phyloP scores from a whole-genome alignment of 2,329 filamentous ascomycete genomes.

The Cladosporium velox region DNA sequence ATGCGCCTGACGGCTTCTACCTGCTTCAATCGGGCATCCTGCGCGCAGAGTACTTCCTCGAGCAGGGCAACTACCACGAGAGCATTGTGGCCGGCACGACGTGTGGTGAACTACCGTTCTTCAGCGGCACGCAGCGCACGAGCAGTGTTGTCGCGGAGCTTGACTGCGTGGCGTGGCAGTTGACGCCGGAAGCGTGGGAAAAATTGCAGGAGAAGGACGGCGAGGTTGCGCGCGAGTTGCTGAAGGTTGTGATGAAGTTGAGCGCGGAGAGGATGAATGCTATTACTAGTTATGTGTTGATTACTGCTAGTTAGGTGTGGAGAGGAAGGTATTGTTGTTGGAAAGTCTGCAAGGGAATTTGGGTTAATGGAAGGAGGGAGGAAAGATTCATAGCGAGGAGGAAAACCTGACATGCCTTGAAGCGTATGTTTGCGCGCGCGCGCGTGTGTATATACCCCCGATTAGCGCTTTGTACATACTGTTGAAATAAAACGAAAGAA shows the following conservation, averaged over 20 bases:
- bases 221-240: slow-evolving; percentile 78
- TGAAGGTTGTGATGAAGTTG: slow-evolving; percentile 86
- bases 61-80: slow-evolving; percentile 86
- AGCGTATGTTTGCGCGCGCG: not conserved
- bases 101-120: slow-evolving; percentile 94
- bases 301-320: slow-evolving; percentile 40
- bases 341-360: not conserved
- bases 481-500: not conserved
- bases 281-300: slow-evolving; percentile 55
- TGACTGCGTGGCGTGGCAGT: slow-evolving; percentile 78
- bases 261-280: slow-evolving; percentile 89
- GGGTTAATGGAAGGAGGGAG: not conserved
- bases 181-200: slow-evolving; percentile 72
- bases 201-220: slow-evolving; percentile 70
- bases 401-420: not conserved
- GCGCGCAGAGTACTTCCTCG: slow-evolving; percentile 84
- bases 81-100: slow-evolving; percentile 93
- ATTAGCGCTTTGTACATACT: not conserved
- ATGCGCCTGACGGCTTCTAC: slow-evolving; percentile 81
- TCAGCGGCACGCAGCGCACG: slow-evolving; percentile 83
- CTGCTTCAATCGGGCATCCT: slow-evolving; percentile 87
- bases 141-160: slow-evolving; percentile 83
- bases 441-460: not conserved
- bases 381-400: no score
- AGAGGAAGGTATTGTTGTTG: not conserved